A percentile compares a stretch with the other conserved stretches of the same genome.
These are phyloP conservation scores for Pichia sp. DNA, from an alignment of 1,139 yeast species.

Conservation along the genomic window DNA sequence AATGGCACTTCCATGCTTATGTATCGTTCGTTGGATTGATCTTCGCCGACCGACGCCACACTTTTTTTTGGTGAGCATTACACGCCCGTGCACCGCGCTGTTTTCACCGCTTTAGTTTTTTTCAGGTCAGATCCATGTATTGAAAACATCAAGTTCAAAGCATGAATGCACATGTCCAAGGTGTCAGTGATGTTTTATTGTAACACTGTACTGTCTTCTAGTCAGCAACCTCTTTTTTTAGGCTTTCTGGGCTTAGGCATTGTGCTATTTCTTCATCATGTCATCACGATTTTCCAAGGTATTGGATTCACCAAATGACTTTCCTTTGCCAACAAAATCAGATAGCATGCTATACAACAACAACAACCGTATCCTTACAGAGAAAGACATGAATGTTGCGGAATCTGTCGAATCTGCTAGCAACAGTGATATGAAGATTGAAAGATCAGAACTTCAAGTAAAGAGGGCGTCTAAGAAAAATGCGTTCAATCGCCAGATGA, in stretches of 20 bases:
- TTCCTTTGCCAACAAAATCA: neutral
- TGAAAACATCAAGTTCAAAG: neutral
- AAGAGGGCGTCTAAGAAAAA: constrained; percentile 25
- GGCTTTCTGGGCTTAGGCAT: no score
- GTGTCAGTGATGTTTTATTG: no score
- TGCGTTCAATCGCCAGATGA: constrained; percentile 10
- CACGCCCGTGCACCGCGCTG: neutral
- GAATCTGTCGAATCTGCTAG: neutral
- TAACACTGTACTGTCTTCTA: no score
- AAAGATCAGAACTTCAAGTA: constrained; percentile 25
- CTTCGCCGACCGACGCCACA: neutral
- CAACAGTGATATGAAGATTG: constrained; percentile 20
- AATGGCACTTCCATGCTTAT: no score
- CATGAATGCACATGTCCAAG: neutral
- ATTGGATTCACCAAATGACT: neutral
- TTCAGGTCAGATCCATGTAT: neutral
- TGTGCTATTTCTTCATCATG: neutral
- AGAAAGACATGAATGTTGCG: neutral
- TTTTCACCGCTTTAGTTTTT: neutral
- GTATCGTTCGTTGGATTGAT: no score
- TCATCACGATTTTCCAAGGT: neutral
- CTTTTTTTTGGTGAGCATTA: neutral
- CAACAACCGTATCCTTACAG: neutral
- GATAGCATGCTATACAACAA: neutral
- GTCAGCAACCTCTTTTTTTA: no score